Evolutionary conservation across 768 basidiomycete genomes (phyloP).

Genomic region (Scleroderma bovista): DNA sequence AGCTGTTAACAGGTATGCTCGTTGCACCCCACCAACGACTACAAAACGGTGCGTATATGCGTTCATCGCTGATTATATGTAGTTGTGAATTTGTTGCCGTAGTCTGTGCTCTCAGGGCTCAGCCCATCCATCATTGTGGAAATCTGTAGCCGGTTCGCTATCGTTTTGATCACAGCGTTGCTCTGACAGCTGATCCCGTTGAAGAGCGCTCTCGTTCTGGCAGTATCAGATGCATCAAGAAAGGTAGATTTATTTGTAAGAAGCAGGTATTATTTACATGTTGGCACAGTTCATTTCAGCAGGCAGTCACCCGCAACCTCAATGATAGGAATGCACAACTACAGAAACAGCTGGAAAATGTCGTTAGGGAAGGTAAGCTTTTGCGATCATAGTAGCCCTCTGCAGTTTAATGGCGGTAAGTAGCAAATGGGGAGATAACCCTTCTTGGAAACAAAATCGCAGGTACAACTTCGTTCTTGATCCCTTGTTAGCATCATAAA

Average conservation of each 20-base stretch:
- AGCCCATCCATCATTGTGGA: constrained; percentile 72
- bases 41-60: constrained; percentile 70
- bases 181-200: constrained; percentile 4
- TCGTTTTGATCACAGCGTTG: not conserved
- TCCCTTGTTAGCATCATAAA: not conserved
- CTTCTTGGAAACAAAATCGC: constrained; percentile 64
- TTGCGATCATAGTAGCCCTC: not conserved
- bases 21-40: constrained; percentile 82
- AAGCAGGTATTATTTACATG: constrained; percentile 1
- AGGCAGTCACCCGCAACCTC: constrained; percentile 73
- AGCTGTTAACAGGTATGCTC: constrained; percentile 57
- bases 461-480: constrained; percentile 35
- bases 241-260: constrained; percentile 39
- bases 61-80: not conserved
- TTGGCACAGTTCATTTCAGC: constrained; percentile 56
- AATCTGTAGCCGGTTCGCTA: constrained; percentile 66
- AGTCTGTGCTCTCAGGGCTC: constrained; percentile 84
- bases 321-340: constrained; percentile 79
- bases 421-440: constrained; percentile 74
- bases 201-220: constrained; percentile 83
- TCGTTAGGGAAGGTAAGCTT: constrained; percentile 69
- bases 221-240: constrained; percentile 88
- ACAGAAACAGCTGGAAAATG: constrained; percentile 82
- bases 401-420: not conserved
- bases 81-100: constrained; percentile 3